Percentiles rank a stretch among this genome's conserved stretches.
Evolutionary conservation across 768 basidiomycete genomes (phyloP).

Genomic region (Ramaria sp.): DNA sequence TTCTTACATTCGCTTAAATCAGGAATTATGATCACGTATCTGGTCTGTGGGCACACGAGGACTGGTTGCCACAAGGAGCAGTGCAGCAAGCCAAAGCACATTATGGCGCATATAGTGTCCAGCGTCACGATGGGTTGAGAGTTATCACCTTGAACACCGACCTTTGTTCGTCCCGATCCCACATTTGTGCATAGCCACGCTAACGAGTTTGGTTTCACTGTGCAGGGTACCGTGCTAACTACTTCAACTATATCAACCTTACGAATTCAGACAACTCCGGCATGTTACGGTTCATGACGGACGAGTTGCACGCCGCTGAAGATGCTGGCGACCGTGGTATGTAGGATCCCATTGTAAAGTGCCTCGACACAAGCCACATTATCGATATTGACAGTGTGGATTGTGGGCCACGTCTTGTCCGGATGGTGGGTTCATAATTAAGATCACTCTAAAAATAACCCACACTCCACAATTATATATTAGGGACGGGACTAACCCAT

Average conservation of each 20-base stretch:
- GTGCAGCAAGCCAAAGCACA: conserved; percentile 51
- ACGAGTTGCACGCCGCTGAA: conserved; percentile 70
- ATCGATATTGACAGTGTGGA: conserved; percentile 27
- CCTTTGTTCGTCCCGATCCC: conserved; percentile 36
- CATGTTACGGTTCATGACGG: conserved; percentile 67
- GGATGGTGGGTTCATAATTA: conserved; percentile 33
- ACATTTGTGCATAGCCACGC: background rate
- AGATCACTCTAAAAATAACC: background rate
- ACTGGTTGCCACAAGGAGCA: conserved; percentile 53
- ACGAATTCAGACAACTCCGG: conserved; percentile 60
- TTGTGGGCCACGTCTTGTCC: conserved; percentile 44
- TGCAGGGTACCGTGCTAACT: conserved; percentile 40
- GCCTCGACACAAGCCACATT: background rate
- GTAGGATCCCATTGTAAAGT: conserved; percentile 8
- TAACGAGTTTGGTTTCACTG: background rate
- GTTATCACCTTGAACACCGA: conserved; percentile 72
- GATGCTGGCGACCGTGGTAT: conserved; percentile 64
- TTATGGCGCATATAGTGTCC: conserved; percentile 66
- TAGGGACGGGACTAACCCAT: conserved; percentile 51
- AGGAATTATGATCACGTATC: conserved; percentile 77
- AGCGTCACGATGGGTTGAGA: conserved; percentile 52
- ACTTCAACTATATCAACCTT: conserved; percentile 71
- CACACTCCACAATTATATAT: background rate
- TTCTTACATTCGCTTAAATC: background rate
- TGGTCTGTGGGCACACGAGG: conserved; percentile 56